Evolutionary conservation across 2,329 filamentous ascomycete genomes (phyloP).

Genomic region (Cladophialophora bantiana): DNA sequence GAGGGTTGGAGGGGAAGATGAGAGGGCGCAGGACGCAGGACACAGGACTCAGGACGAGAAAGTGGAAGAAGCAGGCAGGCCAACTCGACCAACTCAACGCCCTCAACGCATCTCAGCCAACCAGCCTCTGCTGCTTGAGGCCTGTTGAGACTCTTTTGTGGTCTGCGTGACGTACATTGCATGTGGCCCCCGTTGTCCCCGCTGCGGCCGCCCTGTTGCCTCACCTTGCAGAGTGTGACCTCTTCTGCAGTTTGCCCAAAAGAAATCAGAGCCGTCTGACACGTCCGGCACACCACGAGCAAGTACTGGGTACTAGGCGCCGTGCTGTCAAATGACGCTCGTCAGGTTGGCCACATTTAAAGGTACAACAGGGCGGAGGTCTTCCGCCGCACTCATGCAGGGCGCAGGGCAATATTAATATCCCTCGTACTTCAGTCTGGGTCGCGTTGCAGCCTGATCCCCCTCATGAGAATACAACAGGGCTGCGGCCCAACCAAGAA

Average conservation of each 20-base stretch:
- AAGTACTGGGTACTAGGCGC: no score
- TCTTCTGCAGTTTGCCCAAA: background rate
- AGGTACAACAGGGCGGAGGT: no score
- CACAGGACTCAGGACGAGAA: background rate
- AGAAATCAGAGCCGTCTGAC: background rate
- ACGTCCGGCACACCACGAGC: background rate
- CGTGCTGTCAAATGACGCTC: no score
- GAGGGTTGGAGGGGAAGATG: background rate
- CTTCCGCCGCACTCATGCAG: background rate
- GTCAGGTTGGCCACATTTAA: no score
- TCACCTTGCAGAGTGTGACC: background rate
- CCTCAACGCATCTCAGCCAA: background rate
- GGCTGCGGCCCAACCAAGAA: conserved; percentile 1
- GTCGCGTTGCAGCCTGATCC: background rate
- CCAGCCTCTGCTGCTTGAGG: background rate
- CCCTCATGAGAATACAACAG: background rate
- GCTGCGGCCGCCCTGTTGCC: background rate
- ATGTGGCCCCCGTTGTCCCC: conserved; percentile 16
- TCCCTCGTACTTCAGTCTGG: background rate
- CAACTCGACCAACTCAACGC: background rate
- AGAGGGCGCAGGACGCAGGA: background rate
- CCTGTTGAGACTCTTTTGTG: background rate
- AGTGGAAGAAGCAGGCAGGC: background rate
- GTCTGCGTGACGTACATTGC: conserved; percentile 3
- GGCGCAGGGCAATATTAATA: background rate